phyloP scores from a whole-genome alignment of 805 yeast genomes.

The Danielozyma ontarioensis region DNA sequence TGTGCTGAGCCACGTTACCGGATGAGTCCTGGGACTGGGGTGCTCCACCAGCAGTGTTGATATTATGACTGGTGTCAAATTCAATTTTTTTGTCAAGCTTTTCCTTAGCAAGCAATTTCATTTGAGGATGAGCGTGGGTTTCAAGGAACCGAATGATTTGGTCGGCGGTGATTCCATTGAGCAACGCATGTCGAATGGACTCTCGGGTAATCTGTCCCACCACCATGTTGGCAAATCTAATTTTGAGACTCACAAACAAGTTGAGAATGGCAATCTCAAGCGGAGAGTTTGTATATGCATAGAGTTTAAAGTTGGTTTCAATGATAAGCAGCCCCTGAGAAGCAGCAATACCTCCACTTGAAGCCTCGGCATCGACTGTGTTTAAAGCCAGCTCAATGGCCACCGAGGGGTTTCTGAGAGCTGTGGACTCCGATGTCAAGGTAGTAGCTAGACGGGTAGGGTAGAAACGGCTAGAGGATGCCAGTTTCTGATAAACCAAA shows the following conservation, averaged over 20 bases:
- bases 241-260: slow-evolving; percentile 76
- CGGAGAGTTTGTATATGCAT: slow-evolving; percentile 92
- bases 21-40: slow-evolving; percentile 27
- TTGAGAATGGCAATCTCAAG: slow-evolving; percentile 89
- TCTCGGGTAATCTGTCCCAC: slow-evolving; percentile 92
- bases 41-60: slow-evolving; percentile 41
- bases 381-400: slow-evolving; percentile 69
- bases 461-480: slow-evolving; percentile 62
- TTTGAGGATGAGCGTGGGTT: slow-evolving; percentile 91
- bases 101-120: slow-evolving; percentile 71
- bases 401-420: slow-evolving; percentile 65
- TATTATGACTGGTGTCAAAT: slow-evolving; percentile 47
- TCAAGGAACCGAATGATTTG: slow-evolving; percentile 87
- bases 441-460: slow-evolving; percentile 91
- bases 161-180: slow-evolving; percentile 90
- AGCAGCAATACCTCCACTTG: slow-evolving; percentile 13
- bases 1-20: slow-evolving; percentile 38
- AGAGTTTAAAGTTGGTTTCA: slow-evolving; percentile 90
- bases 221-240: slow-evolving; percentile 88
- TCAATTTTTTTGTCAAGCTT: slow-evolving; percentile 62
- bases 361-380: slow-evolving; percentile 21
- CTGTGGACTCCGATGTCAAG: slow-evolving; percentile 76
- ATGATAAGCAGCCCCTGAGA: slow-evolving; percentile 69
- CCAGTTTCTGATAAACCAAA: slow-evolving; percentile 60
- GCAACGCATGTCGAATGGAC: slow-evolving; percentile 76